phyloP scores from a whole-genome alignment of 1,284 basidiomycete genomes.

The Ceratobasidium sp. region DNA sequence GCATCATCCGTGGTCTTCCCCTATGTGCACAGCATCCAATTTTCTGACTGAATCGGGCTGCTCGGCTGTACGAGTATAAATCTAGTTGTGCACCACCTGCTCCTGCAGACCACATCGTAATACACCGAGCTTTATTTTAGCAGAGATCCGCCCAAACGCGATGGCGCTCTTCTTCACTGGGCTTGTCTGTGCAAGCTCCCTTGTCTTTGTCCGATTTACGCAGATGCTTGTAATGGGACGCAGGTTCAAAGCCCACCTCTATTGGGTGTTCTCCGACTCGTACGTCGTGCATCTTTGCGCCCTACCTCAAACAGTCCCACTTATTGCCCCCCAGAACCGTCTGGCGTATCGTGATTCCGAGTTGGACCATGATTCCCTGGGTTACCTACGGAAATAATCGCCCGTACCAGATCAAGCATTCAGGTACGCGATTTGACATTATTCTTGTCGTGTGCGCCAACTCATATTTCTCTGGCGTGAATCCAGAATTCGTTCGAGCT shows the following conservation, averaged over 20 bases:
- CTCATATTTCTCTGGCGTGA: conserved; percentile 24
- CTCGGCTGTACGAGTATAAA: too few relatives aligned
- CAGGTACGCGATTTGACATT: background rate
- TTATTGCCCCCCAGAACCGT: background rate
- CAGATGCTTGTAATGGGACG: background rate
- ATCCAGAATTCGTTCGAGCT: conserved; percentile 22
- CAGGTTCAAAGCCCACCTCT: conserved; percentile 5
- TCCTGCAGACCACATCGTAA: too few relatives aligned
- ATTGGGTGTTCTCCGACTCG: conserved; percentile 15
- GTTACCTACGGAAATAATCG: conserved; percentile 20
- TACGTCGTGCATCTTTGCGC: background rate
- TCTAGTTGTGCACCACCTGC: too few relatives aligned
- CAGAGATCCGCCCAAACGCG: background rate
- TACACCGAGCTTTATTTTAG: too few relatives aligned
- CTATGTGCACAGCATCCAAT: too few relatives aligned
- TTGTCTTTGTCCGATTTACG: background rate
- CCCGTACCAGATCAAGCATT: conserved; percentile 17
- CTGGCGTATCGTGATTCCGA: conserved; percentile 22
- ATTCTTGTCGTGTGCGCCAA: too few relatives aligned
- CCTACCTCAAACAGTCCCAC: background rate
- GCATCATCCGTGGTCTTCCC: too few relatives aligned
- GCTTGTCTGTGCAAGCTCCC: background rate
- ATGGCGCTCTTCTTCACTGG: background rate
- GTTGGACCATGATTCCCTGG: conserved; percentile 1
- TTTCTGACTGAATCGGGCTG: too few relatives aligned